These are phyloP conservation scores for Lasiodiplodia citricola DNA, from an alignment of 2,329 filamentous ascomycete genomes.

Conservation along the genomic window DNA sequence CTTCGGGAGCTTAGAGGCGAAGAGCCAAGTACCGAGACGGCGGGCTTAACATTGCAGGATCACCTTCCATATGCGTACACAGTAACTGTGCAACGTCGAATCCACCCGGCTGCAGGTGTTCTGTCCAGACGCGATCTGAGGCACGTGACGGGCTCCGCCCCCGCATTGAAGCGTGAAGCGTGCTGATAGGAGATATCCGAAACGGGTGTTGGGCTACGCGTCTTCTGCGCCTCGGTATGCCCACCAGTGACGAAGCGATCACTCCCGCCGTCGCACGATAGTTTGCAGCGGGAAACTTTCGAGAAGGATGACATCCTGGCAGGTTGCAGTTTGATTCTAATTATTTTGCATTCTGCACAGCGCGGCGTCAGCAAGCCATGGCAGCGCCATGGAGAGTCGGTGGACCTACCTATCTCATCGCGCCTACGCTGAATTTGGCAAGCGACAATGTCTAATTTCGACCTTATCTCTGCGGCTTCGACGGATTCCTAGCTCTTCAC, in stretches of 20 bases:
- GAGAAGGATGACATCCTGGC: slow-evolving; percentile 7
- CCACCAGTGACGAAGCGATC: slow-evolving; percentile 7
- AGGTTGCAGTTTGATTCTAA: background rate
- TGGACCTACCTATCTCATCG: slow-evolving; percentile 2
- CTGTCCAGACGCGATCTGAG: background rate
- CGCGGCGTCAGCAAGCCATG: background rate
- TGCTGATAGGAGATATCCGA: slow-evolving; percentile 19
- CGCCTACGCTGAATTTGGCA: background rate
- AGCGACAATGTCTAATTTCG: background rate
- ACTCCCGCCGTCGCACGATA: background rate
- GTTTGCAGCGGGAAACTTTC: background rate
- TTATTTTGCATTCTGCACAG: background rate
- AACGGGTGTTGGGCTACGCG: background rate
- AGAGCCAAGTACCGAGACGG: slow-evolving; percentile 17
- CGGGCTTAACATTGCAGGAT: background rate
- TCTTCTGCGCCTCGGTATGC: slow-evolving; percentile 1
- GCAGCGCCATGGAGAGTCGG: background rate
- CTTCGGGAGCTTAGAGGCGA: slow-evolving; percentile 13
- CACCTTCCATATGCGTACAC: slow-evolving; percentile 16
- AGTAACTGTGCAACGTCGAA: background rate
- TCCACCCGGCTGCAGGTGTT: background rate
- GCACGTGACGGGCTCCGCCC: slow-evolving; percentile 13
- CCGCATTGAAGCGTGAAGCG: slow-evolving; percentile 1
- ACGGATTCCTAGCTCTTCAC: slow-evolving; percentile 2
- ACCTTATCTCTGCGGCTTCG: background rate